Base-by-base conservation (phyloP, 148 eudicot genomes). In the Limonium bicolor region DNA sequence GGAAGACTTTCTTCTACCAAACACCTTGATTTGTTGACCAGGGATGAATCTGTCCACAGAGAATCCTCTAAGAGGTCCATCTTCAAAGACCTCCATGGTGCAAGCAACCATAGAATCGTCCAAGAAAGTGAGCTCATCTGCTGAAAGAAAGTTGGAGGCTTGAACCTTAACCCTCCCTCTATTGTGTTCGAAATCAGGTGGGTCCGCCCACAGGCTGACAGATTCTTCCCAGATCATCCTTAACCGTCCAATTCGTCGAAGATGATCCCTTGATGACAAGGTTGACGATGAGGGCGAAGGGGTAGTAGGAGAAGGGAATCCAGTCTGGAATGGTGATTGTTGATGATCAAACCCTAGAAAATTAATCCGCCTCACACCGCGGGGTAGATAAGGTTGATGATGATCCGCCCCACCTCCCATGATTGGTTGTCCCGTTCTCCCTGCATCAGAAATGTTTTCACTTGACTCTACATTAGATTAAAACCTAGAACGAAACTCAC, bases 181-280 rank as follows among this genome's bases (percentile, higher is more conserved):
- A 22, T 74, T 70, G 17, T 56, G 71, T 10, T 78, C 83, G n/a
- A 83, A 66, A 14, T 80, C 90, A 11, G 86, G 79, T 45, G 77
- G 85, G 37, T 80, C 90, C 0, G 69, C 75, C 95, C 95, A 85
- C 21, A 85, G 46, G 36, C 70, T 85, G 49, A 80, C 82, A 2
- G 71, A 77, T 48, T 85, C 95, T 46, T 85, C 95, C 95, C 95
- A 85, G 18, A 73, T 54, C 90, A 85, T 80, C 41, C 80, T 61
- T 23, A 80, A 49, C 48, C 66, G 64, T 13, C 95, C 95, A 0
- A 85, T 69, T 18, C 95, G 27, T 0, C 79, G 62, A 11, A 74
- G 48, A 27, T 80, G 85, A 40, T 44, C 61, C 3, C 41, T 33
- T 2, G 56, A 25, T 0, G 55, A 19, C n/a, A n/a, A n/a, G n/a